Base-by-base conservation (phyloP, 306 rosid genomes). In the Carpinus fangiana region DNA sequence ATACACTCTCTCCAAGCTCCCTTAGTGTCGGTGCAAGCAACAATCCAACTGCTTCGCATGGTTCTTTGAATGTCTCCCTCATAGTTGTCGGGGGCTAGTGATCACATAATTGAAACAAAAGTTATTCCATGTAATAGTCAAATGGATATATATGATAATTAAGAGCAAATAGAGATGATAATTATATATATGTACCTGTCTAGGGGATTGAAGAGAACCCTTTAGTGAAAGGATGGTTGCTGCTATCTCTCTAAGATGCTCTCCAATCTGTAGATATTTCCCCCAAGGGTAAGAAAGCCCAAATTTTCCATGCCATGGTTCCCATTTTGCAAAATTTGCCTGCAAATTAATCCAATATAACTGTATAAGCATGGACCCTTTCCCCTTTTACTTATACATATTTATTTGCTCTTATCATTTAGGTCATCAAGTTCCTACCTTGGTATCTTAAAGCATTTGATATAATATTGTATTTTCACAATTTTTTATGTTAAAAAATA, bases 251-350 rank as follows among this genome's bases (percentile, higher is more conserved):
- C 96, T 76, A 52, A 93, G 89, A 60, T 56, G 79, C 50, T 88
- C 97, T 45, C 93, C 97, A 53, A 91, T 82, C 64, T 90, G 81
- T 50, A 95, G 87, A 83, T 95, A 95, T 73, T 88, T 88, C 12
- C 75, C 79, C 99, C 99, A 95, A 13, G 99, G 99, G 80, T 95
- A 84, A 36, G 79, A 73, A 66, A 85, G 89, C 73, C 99, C 98
- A 76, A 95, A 95, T 84, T 82, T 95, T 21, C 98, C 93, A 85
- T 91, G 99, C 99, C 99, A 95, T 10, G 98, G 99, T 77, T 95
- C 99, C 99, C 99, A 95, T 73, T 84, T 91, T 77, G 99, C 98
- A 66, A 90, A 95, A 77, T 88, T 93, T 61, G 91, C 96, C 99
- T 95, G 81, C 47, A 73, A 69, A 20, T 36, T 1, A 50, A 38